Percentiles rank a stretch among this genome's conserved stretches.
These are phyloP conservation scores for Vitellaria paradoxa DNA, from an alignment of 179 eudicot species.

Conservation along the genomic window DNA sequence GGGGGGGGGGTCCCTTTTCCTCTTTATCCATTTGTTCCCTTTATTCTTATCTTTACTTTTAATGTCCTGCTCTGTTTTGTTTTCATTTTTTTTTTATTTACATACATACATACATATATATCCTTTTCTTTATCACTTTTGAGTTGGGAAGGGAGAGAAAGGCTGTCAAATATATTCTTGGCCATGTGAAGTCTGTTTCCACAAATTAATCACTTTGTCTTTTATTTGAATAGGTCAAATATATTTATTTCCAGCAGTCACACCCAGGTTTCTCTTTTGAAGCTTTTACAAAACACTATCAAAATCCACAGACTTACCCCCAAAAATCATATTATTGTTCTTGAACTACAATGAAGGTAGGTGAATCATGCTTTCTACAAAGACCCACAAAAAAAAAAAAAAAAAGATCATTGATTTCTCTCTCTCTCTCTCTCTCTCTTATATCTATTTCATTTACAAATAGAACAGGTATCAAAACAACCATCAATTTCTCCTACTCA, in stretches of 20 bases:
- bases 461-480: not conserved
- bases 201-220: too few species aligned
- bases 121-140: not conserved
- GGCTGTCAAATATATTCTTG: not conserved
- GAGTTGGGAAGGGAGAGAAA: not conserved
- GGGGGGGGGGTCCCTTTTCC: too few species aligned
- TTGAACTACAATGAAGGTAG: not conserved
- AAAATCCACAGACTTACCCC: not conserved
- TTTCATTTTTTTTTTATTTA: not conserved
- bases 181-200: not conserved
- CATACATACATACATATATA: not conserved
- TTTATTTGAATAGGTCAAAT: too few species aligned
- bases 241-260: not conserved
- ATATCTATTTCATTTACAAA: not conserved
- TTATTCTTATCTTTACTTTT: too few species aligned
- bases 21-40: too few species aligned
- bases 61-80: too few species aligned
- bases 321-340: not conserved
- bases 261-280: not conserved
- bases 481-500: not conserved
- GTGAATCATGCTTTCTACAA: not conserved
- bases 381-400: too few species aligned
- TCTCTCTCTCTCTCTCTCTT: not conserved
- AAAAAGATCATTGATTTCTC: conserved; percentile 1
- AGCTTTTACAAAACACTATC: not conserved